Evolutionary conservation across 1,284 basidiomycete species (phyloP), one percentile per base, ranked within the genome.

Genomic region (Fomitopsis betulina): DNA sequence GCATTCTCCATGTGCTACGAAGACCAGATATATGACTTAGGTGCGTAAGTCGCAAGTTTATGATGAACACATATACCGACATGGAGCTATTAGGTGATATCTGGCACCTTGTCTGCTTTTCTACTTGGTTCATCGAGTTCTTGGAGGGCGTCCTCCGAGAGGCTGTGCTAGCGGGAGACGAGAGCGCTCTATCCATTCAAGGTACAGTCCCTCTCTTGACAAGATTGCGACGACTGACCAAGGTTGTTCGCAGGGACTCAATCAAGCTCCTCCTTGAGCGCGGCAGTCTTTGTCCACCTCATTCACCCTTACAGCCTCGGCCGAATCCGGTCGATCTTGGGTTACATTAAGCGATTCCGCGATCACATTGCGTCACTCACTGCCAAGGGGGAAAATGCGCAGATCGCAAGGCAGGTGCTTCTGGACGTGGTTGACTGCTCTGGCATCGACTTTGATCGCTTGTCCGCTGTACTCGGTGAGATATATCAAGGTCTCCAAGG

Each of bases 1-100:
- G 86, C 85, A 3, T 91, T 91, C 60, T 81, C 84, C 59, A 80
- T 84, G 60, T 89, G 85, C 62, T 77, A 72, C 60, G 85, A 87
- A n/a, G 77, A 74, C 5, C 78, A 80, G 53, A 74, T 69, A n/a
- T 88, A 87, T 64, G 86, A 89, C 65, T 70, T 86, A 8, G 79
- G 86, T 85, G 68, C 56, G 67, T 58, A 25, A 47, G 21, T 59
- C 43, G 58, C 42, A 17, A 17, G 21, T n/a, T 23, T 13, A 19
- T 6, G 19, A 27, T 23, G 54, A 40, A 7, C 35, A 37, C 53
- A 3, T 5, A 17, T 23, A 2, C 37, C 45, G 10, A 39, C 35
- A 51, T 63, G 42, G 49, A 35, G 30, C 4, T 42, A 43, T 13
- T 57, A 91, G 88, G 83, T 56, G 82, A 84, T 37, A 76, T 84